Evolutionary conservation across 2,329 filamentous ascomycete genomes (phyloP).

Genomic region (Clonostachys rhizophaga): DNA sequence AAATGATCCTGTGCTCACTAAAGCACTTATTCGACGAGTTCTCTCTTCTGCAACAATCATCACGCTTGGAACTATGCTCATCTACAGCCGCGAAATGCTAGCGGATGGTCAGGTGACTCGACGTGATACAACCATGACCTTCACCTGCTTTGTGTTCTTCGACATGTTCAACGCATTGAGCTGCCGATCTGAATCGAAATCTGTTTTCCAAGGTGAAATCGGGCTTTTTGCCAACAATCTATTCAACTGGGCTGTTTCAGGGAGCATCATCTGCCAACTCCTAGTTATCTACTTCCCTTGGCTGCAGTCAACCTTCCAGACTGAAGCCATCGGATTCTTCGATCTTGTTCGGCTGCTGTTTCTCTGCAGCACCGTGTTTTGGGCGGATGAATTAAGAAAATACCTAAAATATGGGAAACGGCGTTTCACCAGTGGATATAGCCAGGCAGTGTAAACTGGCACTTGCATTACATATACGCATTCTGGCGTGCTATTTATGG

Average conservation of each 20-base stretch:
- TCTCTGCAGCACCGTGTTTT: slow-evolving; percentile 88
- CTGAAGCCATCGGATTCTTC: slow-evolving; percentile 70
- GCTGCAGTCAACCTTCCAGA: slow-evolving; percentile 93
- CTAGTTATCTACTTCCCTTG: slow-evolving; percentile 94
- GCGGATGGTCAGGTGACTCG: slow-evolving; percentile 78
- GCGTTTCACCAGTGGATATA: slow-evolving; percentile 57
- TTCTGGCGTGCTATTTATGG: too few relatives aligned
- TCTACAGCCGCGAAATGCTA: slow-evolving; percentile 90
- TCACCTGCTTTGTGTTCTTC: slow-evolving; percentile 97
- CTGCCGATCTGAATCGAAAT: slow-evolving; percentile 89
- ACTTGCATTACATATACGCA: not conserved
- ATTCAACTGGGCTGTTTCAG: slow-evolving; percentile 92
- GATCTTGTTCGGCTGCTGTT: slow-evolving; percentile 71
- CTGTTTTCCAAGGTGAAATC: slow-evolving; percentile 80
- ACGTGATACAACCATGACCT: slow-evolving; percentile 98
- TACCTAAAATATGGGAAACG: slow-evolving; percentile 60
- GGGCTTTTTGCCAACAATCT: slow-evolving; percentile 81
- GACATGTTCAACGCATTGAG: slow-evolving; percentile 99
- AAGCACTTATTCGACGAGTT: slow-evolving; percentile 75
- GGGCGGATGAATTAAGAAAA: slow-evolving; percentile 89
- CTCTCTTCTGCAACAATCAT: slow-evolving; percentile 84
- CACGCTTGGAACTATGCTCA: slow-evolving; percentile 84
- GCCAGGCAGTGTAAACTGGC: slow-evolving; percentile 51
- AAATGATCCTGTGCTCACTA: slow-evolving; percentile 87
- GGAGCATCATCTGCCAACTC: slow-evolving; percentile 79